These are phyloP conservation scores for Oryza longistaminata DNA, from an alignment of 176 grass and related monocot species.

Conservation along the genomic window DNA sequence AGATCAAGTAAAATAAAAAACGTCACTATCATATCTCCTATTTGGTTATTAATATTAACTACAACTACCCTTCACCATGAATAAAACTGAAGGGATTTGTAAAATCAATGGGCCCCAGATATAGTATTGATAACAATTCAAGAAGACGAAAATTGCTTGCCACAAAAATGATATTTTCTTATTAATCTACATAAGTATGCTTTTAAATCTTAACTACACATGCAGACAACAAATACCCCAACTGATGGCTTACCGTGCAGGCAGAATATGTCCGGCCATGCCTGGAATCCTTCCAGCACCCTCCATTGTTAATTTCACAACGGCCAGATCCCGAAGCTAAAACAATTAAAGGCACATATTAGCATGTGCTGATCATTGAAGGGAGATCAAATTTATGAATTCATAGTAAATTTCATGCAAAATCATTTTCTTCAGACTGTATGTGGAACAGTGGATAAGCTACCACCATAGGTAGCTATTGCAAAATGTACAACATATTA, in stretches of 20 bases:
- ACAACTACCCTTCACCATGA: background rate
- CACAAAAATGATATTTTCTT: no score
- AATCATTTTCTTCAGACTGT: background rate
- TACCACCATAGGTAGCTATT: background rate
- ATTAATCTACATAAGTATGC: background rate
- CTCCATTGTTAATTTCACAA: slow-evolving; percentile 93
- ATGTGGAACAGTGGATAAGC: background rate
- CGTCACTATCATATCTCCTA: background rate
- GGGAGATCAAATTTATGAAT: background rate
- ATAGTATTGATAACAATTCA: background rate
- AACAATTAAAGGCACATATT: background rate
- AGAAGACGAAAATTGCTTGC: no score
- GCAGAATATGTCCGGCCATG: slow-evolving; percentile 70
- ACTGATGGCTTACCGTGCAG: slow-evolving; percentile 66
- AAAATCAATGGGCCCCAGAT: background rate
- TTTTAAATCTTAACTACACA: slow-evolving; percentile 1
- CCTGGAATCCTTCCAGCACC: slow-evolving; percentile 86
- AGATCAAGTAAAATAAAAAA: background rate
- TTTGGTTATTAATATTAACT: background rate
- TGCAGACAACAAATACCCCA: background rate
- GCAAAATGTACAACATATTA: background rate
- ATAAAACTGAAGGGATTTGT: no score
- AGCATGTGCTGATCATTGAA: background rate
- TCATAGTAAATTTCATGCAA: background rate
- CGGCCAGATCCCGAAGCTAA: slow-evolving; percentile 83